These are phyloP conservation scores for Capsicum baccatum DNA, from an alignment of 257 asterid species.

Conservation along the genomic window DNA sequence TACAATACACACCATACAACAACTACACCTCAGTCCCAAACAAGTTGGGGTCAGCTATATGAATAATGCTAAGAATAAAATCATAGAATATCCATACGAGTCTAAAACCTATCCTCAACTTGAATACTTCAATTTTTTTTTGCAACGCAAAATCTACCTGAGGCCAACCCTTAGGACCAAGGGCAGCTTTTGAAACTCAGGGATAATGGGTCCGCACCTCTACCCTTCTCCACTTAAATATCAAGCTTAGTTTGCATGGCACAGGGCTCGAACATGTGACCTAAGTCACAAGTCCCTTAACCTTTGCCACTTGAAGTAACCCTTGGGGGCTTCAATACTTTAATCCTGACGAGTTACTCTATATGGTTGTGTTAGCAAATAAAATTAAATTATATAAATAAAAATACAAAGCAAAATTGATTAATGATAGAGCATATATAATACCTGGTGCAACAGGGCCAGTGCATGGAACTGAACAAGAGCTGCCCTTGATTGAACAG, in stretches of 20 bases:
- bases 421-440: background rate
- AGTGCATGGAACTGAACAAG: constrained; percentile 96
- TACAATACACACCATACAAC: background rate
- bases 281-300: background rate
- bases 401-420: background rate
- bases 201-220: background rate
- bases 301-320: background rate
- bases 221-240: background rate
- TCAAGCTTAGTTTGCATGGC: background rate
- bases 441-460: constrained; percentile 91
- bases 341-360: background rate
- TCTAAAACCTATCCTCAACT: background rate
- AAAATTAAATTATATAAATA: background rate
- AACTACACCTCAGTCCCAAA: background rate
- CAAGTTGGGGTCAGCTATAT: background rate
- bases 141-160: background rate
- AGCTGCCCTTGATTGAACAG: constrained; percentile 93
- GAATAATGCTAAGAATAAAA: background rate
- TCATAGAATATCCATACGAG: background rate
- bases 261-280: background rate
- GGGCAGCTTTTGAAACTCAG: background rate
- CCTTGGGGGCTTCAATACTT: constrained; percentile 12
- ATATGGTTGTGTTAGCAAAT: background rate
- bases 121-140: background rate
- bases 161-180: background rate